Evolutionary conservation across 768 basidiomycete species (phyloP).

Genomic region (Tricholoma terreum): DNA sequence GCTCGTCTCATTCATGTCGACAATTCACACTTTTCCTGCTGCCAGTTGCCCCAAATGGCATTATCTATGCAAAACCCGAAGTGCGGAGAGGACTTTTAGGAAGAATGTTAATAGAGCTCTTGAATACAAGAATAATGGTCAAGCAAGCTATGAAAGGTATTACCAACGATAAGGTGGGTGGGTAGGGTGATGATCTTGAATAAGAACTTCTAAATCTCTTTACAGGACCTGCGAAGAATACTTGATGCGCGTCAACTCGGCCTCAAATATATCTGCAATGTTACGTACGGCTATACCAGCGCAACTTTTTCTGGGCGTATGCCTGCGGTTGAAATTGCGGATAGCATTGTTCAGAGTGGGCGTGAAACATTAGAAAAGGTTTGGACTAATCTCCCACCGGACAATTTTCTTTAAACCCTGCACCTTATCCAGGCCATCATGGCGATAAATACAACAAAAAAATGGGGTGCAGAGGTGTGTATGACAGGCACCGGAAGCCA

Average conservation of each 20-base stretch:
- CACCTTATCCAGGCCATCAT: constrained; percentile 66
- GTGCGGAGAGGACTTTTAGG: constrained; percentile 84
- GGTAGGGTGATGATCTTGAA: background rate
- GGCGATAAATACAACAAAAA: constrained; percentile 67
- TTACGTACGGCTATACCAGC: constrained; percentile 94
- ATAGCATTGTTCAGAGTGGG: constrained; percentile 96
- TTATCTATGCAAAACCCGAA: constrained; percentile 85
- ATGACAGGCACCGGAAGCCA: background rate
- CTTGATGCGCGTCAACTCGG: constrained; percentile 91
- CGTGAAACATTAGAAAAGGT: constrained; percentile 95
- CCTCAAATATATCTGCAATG: constrained; percentile 91
- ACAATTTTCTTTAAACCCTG: background rate
- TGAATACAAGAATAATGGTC: constrained; percentile 97
- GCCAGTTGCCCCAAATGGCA: constrained; percentile 91
- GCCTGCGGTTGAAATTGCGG: constrained; percentile 98
- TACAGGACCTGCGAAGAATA: constrained; percentile 67
- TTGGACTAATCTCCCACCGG: background rate
- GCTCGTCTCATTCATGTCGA: background rate
- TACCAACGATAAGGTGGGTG: constrained; percentile 65
- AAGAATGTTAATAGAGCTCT: constrained; percentile 88
- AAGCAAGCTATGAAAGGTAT: constrained; percentile 92
- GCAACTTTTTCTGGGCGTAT: constrained; percentile 95
- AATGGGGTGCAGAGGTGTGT: constrained; percentile 77
- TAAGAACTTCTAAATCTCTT: background rate
- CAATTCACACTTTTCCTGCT: background rate